A percentile compares a stretch with the other conserved stretches of the same genome.
Evolutionary conservation across 2,329 filamentous ascomycete species (phyloP).

Genomic region (Claviceps purpurea): DNA sequence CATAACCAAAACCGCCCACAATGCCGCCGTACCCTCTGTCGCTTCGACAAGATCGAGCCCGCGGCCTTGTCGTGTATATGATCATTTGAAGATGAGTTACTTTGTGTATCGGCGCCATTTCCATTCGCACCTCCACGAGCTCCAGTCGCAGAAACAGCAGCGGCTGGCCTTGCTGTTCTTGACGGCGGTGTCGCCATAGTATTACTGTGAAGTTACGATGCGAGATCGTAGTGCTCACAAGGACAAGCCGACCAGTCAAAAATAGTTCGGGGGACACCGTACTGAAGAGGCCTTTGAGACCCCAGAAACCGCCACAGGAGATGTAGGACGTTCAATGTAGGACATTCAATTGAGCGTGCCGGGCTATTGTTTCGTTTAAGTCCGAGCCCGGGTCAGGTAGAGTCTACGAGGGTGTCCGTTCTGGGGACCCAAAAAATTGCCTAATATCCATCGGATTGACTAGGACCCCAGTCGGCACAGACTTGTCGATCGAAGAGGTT

Average conservation of each 20-base stretch:
- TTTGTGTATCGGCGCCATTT: neutral
- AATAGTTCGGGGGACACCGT: neutral
- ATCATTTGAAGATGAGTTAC: slow-evolving; percentile 2
- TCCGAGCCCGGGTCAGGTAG: neutral
- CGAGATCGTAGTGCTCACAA: neutral
- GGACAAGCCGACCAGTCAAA: neutral
- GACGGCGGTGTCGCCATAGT: neutral
- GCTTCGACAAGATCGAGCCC: slow-evolving; percentile 10
- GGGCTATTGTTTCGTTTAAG: neutral
- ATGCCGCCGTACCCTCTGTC: slow-evolving; percentile 26
- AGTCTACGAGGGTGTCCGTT: neutral
- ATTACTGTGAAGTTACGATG: neutral
- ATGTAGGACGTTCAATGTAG: neutral
- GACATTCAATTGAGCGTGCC: neutral
- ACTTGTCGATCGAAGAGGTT: neutral
- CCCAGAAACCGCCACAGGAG: neutral
- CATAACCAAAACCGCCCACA: slow-evolving; percentile 29
- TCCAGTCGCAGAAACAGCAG: neutral
- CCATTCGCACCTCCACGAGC: slow-evolving; percentile 1
- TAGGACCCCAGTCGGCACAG: neutral
- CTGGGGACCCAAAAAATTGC: neutral
- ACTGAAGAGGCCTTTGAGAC: neutral
- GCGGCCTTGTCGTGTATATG: slow-evolving; percentile 5
- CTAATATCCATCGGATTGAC: neutral
- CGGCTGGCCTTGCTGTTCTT: neutral